These are phyloP conservation scores for Biscogniauxia mediterranea DNA, from an alignment of 2,329 filamentous ascomycete species.

Conservation along the genomic window DNA sequence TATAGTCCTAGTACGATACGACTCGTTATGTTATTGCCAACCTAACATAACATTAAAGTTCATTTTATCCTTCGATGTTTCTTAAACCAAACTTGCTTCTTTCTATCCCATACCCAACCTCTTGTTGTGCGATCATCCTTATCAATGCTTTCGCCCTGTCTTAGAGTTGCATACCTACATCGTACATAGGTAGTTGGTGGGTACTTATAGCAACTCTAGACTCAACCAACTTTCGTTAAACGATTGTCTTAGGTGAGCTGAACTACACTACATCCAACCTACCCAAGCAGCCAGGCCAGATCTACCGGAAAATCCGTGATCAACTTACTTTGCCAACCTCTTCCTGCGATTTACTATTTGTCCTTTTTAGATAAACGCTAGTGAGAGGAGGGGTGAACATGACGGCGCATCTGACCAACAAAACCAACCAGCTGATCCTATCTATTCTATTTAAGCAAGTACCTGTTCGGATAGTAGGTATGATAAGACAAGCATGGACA, in stretches of 20 bases:
- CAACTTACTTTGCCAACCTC: no score
- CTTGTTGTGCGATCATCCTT: no score
- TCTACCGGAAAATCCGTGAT: no score
- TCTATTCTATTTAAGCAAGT: not conserved
- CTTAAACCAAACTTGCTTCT: not conserved
- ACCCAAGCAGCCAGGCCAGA: not conserved
- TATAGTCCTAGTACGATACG: no score
- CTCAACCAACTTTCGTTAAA: not conserved
- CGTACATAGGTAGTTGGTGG: no score
- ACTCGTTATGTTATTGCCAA: no score
- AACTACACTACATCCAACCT: not conserved
- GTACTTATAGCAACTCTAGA: not conserved
- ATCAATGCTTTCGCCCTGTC: not conserved
- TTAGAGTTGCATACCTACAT: not conserved
- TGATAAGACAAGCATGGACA: not conserved
- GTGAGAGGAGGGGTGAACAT: not conserved
- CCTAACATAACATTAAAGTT: no score
- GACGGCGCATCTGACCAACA: not conserved
- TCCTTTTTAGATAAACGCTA: not conserved
- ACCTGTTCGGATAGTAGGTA: not conserved
- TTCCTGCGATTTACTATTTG: not conserved
- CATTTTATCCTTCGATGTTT: no score
- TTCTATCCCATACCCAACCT: not conserved
- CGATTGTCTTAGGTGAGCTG: not conserved
- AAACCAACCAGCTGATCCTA: not conserved